phyloP scores from a whole-genome alignment of 768 basidiomycete genomes.

The Kwoniella pini region DNA sequence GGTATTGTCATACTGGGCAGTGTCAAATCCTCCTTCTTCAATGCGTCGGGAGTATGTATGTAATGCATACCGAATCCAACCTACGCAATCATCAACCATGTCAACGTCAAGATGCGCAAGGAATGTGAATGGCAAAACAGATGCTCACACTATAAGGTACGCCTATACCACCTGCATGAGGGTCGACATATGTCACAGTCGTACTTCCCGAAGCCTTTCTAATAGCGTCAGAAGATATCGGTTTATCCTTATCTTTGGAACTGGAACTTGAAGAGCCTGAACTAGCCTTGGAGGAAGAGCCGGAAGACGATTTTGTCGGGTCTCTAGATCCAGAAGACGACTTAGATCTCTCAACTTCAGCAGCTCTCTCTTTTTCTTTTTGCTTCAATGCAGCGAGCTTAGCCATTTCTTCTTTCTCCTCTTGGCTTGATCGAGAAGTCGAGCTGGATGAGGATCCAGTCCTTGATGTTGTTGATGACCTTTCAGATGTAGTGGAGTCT shows the following conservation, averaged over 20 bases:
- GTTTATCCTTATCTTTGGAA: slow-evolving; percentile 4
- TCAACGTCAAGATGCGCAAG: background rate
- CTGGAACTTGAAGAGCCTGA: slow-evolving; percentile 14
- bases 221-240: slow-evolving; percentile 25
- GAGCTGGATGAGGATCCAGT: too few relatives aligned
- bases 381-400: slow-evolving; percentile 30
- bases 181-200: slow-evolving; percentile 27
- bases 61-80: slow-evolving; percentile 47
- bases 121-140: background rate
- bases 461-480: too few relatives aligned
- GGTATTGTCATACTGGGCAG: slow-evolving; percentile 22
- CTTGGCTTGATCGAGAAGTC: slow-evolving; percentile 1
- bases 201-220: slow-evolving; percentile 33
- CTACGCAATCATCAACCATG: slow-evolving; percentile 20
- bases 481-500: slow-evolving; percentile 6
- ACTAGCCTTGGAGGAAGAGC: slow-evolving; percentile 16
- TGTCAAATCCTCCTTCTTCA: slow-evolving; percentile 22
- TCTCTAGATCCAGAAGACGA: slow-evolving; percentile 4
- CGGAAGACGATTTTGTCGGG: slow-evolving; percentile 10
- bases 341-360: too few relatives aligned
- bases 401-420: slow-evolving; percentile 38
- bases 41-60: slow-evolving; percentile 31
- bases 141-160: slow-evolving; percentile 29
- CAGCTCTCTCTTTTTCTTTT: slow-evolving; percentile 26
- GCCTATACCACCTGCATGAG: slow-evolving; percentile 16